Percentiles rank a stretch among this genome's conserved stretches.
Evolutionary conservation across 805 yeast genomes (phyloP).

Genomic region (Ogataea paradorogensis): DNA sequence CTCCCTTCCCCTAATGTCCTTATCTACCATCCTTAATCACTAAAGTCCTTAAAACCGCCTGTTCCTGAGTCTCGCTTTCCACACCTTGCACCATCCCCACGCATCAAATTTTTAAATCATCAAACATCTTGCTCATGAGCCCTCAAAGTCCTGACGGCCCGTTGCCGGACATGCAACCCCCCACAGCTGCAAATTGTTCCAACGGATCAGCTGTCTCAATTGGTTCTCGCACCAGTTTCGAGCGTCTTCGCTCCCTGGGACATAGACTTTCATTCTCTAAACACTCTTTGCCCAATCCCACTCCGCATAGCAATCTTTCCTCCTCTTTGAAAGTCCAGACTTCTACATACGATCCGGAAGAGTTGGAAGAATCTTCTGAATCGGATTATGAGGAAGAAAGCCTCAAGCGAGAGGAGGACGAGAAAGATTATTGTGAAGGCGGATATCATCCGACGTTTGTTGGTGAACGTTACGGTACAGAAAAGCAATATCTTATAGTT

Average conservation of each 20-base stretch:
- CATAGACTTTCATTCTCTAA: conserved; percentile 30
- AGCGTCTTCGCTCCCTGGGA: conserved; percentile 23
- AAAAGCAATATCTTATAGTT: conserved; percentile 44
- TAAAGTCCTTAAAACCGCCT: too few species aligned
- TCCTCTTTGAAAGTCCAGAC: conserved; percentile 16
- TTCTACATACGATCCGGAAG: conserved; percentile 24
- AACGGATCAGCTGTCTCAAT: too few species aligned
- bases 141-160: background rate
- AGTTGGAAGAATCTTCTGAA: conserved; percentile 26
- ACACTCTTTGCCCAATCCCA: conserved; percentile 17
- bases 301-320: conserved; percentile 23
- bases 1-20: too few species aligned
- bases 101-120: background rate
- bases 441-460: conserved; percentile 64
- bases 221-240: background rate
- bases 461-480: conserved; percentile 50
- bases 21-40: too few species aligned
- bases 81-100: background rate
- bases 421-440: conserved; percentile 52
- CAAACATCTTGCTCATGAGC: background rate
- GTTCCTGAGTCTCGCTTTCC: background rate
- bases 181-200: too few species aligned
- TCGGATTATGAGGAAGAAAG: conserved; percentile 24
- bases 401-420: conserved; percentile 46
- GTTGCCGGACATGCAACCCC: background rate